Evolutionary conservation across 2,329 filamentous ascomycete species (phyloP), one percentile per base, ranked within the genome.

Genomic region (Lizonia empirigonia): DNA sequence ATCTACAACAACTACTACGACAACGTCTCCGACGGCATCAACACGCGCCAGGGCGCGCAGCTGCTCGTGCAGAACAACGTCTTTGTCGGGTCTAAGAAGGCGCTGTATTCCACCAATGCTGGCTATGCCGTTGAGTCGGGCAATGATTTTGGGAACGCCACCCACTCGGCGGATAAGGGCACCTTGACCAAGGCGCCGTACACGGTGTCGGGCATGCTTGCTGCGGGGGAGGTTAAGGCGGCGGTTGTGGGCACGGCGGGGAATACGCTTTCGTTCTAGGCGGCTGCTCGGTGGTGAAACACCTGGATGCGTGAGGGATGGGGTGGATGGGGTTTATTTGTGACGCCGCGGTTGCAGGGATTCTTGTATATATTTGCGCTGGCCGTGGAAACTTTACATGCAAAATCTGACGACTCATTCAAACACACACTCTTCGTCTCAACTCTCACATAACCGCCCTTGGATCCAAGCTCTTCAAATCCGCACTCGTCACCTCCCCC

Each of bases 1-100:
- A 67, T 83, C 60, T 83, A 79, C 76, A 85, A 83, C 77, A 78
- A 69, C 65, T 77, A 76, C 69, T 73, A 70, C 55, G 71, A 76
- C 27, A 62, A 64, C 19, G 66, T 72, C 15, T 58, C 55, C 20
- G 71, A 74, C 42, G 74, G 71, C 15, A 70, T 78, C 56, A 76
- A 78, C 68, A 73, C 74, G 7, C 71, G 76, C 40, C 62, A 71
- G 46, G 74, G 74, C 35, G 76, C 76, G 0, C 71, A 77, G 61
- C 59, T 75, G 7, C 73, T 78, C 18, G 74, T 77, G 13, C 68
- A 78, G 65, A 71, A 70, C 62, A 75, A 73, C 42, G 73, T 71
- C 36, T 77, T 74, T 50, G 57, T 57, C 22, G 56, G 51, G 29
- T 38, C 61, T 36, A 68, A 67, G 56, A 70, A 72, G 60, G 58